Evolutionary conservation across 2,329 filamentous ascomycete species (phyloP), one percentile per base, ranked within the genome.

Genomic region (Leptographium galeiforme): DNA sequence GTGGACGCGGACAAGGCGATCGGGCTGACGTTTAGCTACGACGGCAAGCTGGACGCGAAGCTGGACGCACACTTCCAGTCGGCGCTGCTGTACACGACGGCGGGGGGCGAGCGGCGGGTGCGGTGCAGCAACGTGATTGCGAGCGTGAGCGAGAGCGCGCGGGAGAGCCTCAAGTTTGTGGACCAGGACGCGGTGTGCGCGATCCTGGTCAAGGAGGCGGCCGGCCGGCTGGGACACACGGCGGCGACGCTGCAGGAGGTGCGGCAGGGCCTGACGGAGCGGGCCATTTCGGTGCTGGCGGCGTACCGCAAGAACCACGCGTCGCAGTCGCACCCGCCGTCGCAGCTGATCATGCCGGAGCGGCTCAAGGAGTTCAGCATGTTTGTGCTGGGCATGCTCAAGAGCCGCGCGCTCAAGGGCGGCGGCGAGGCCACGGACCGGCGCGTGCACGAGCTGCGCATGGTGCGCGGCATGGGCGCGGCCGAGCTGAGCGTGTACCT

Each of bases 51-150:
- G n/a, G 93, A 98, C 68, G 75, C 89, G 6, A 96, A 96, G 69
- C 77, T 97, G 25, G 93, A 98, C 67, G 91, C 91, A 8, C 93
- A 98, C 70, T 98, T 98, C 77, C 93, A 98, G 67, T 89, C 87
- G 25, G 93, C 93, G 2, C 73, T 98, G 3, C 78, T 98, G 2
- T 98, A 98, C 70, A 98, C 93, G 1, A 94, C 91, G 6, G 87
- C 89, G 5, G 84, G 79, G 50, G 93, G 93, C 5, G 83, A 98
- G 68, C 83, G 93, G 49, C 79, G 93, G 52, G 93, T 98, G 49
- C 78, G 93, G 55, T 98, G 93, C 69, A 88, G 84, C 64, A 98
- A 98, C 65, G 77, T 94, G 32, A 91, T 98, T 54, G 91, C 93
- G 2, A 91, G 87, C 55, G 89, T 97, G 41, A 94, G 85, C 58